Evolutionary conservation across 1,139 yeast genomes (phyloP).

Genomic region (Tardiomyces digboiensis): DNA sequence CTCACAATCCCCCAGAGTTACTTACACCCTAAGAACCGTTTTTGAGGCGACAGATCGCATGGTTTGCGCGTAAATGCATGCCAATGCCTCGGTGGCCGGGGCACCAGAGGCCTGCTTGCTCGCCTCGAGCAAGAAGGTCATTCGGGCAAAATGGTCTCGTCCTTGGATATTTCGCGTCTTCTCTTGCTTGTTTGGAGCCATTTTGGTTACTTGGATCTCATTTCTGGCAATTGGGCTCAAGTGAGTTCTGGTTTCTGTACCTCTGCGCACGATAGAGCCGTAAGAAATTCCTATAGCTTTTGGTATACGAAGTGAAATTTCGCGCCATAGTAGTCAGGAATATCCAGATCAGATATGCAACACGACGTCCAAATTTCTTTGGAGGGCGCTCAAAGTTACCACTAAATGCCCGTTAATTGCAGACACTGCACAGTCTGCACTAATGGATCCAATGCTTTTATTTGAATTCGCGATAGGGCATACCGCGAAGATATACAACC

Average conservation of each 20-base stretch:
- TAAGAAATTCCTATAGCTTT: not conserved
- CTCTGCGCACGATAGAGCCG: not conserved
- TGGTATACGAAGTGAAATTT: too few species aligned
- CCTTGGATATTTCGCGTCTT: slow-evolving; percentile 36
- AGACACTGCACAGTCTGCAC: too few species aligned
- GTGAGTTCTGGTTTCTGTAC: too few species aligned
- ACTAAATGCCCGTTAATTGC: too few species aligned
- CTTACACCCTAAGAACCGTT: slow-evolving; percentile 44
- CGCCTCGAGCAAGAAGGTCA: slow-evolving; percentile 48
- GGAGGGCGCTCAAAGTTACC: too few species aligned
- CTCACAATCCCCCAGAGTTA: not conserved
- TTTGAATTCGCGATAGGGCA: too few species aligned
- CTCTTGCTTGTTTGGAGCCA: slow-evolving; percentile 12
- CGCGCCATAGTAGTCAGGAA: too few species aligned
- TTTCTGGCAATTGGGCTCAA: too few species aligned
- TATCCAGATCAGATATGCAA: too few species aligned
- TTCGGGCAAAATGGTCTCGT: slow-evolving; percentile 48
- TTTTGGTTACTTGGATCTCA: slow-evolving; percentile 3
- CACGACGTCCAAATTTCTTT: not conserved
- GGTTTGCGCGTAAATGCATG: slow-evolving; percentile 36
- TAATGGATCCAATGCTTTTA: too few species aligned
- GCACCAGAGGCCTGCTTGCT: slow-evolving; percentile 21
- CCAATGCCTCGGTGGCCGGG: slow-evolving; percentile 22
- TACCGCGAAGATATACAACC: too few species aligned
- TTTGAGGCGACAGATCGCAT: slow-evolving; percentile 45